phyloP scores from a whole-genome alignment of 495 filamentous ascomycete genomes.

The Trichodelitschia bisporula region DNA sequence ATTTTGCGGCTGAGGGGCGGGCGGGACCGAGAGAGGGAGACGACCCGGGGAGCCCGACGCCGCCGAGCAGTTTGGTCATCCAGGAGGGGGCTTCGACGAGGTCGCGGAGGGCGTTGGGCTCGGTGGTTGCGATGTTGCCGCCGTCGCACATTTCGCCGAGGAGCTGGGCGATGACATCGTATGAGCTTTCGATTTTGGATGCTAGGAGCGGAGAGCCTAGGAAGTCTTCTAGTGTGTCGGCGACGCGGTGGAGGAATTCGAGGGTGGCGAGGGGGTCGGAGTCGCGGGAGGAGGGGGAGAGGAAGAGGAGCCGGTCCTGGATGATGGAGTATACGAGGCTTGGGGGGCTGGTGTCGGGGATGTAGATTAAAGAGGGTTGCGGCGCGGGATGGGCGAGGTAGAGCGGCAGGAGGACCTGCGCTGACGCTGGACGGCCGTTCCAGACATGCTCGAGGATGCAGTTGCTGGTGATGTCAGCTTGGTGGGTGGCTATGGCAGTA shows the following conservation, averaged over 20 bases:
- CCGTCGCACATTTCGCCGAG: slow-evolving; percentile 93
- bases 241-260: slow-evolving; percentile 83
- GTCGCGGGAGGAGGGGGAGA: slow-evolving; percentile 60
- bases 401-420: slow-evolving; percentile 50
- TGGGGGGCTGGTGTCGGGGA: slow-evolving; percentile 59
- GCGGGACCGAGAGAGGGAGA: not conserved
- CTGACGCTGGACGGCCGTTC: slow-evolving; percentile 49
- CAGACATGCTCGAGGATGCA: slow-evolving; percentile 46
- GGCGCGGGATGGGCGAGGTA: slow-evolving; percentile 70
- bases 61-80: slow-evolving; percentile 76
- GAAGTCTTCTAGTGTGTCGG: slow-evolving; percentile 89
- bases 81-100: slow-evolving; percentile 73
- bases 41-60: slow-evolving; percentile 56
- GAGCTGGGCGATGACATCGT: slow-evolving; percentile 86
- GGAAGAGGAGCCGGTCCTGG: slow-evolving; percentile 70
- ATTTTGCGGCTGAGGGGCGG: slow-evolving; percentile 18
- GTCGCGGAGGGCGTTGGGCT: slow-evolving; percentile 81
- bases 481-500: slow-evolving; percentile 25
- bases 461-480: slow-evolving; percentile 17
- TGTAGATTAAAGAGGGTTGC: slow-evolving; percentile 64
- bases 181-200: slow-evolving; percentile 62
- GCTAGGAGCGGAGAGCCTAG: slow-evolving; percentile 71
- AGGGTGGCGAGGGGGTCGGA: slow-evolving; percentile 83
- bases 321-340: slow-evolving; percentile 68
- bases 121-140: slow-evolving; percentile 69